Evolutionary conservation across 164 flowering plant species (phyloP).

Genomic region (Kalanchoe fedtschenkoi): DNA sequence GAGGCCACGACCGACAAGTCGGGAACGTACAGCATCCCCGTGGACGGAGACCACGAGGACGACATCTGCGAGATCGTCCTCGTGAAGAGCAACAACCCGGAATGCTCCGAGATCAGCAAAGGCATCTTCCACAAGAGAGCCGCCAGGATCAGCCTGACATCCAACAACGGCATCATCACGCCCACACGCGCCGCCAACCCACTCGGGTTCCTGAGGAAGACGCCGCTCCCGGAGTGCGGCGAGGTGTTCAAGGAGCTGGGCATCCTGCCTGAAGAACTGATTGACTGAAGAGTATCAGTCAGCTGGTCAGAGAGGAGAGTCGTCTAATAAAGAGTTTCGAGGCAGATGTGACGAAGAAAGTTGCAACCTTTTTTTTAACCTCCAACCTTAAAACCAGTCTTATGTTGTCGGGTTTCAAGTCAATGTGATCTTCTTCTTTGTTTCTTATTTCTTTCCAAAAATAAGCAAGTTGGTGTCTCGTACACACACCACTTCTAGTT

Average conservation of each 20-base stretch:
- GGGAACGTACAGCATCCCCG: constrained; percentile 1
- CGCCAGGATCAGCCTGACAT: constrained; percentile 34
- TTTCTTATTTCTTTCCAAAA: no score
- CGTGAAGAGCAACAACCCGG: constrained; percentile 22
- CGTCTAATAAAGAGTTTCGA: no score
- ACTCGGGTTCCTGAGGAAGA: constrained; percentile 37
- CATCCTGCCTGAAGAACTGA: constrained; percentile 17
- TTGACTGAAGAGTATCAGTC: neutral
- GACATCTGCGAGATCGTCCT: constrained; percentile 41
- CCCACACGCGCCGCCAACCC: constrained; percentile 34
- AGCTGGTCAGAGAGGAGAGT: no score
- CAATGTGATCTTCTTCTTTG: no score
- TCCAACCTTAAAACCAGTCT: no score
- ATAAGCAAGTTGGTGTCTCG: no score
- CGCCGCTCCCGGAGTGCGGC: constrained; percentile 24
- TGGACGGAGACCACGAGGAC: neutral
- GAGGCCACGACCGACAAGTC: constrained; percentile 4
- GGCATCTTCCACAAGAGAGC: constrained; percentile 6
- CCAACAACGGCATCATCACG: constrained; percentile 33
- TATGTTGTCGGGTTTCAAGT: no score
- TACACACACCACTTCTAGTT: no score
- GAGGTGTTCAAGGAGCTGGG: constrained; percentile 28
- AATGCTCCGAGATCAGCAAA: constrained; percentile 23
- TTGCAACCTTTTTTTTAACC: no score
- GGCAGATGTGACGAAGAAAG: no score